Evolutionary conservation across 2,329 filamentous ascomycete genomes (phyloP), one percentile per base, ranked within the genome.

Genomic region (Coniochaeta sp.): DNA sequence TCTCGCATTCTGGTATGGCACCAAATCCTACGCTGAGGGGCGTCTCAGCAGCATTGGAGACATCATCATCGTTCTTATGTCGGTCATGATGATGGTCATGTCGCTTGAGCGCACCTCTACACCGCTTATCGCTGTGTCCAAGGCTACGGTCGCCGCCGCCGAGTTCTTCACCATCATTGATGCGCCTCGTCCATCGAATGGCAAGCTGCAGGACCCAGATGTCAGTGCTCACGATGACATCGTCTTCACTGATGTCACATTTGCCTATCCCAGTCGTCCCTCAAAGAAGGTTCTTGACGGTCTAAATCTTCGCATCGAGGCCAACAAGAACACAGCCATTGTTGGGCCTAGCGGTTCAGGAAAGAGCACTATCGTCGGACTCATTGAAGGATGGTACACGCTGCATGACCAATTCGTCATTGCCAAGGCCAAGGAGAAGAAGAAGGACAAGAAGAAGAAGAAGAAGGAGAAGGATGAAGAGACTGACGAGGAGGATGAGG

Each of bases 311-410:
- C 70, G 65, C 0, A 79, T 89, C 51, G 72, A 79, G 53, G 74
- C 79, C 7, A 83, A 84, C 18, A 86, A 87, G 60, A 77, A 84
- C 2, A 89, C 85, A 1, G 87, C 87, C 2, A 84, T 91, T 16
- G 86, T 91, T 18, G 87, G 87, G 0, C 79, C 85, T 0, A 87
- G 83, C 2, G 87, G 87, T 0, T 83, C 79, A 4, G 87, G 87
- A 0, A 91, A 91, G 64, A 87, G 82, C 49, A 91, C 87, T 0
- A 81, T 90, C 24, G 80, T 89, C 1, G 85, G 83, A 0, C 68
- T 91, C 2, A 71, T 90, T 3, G 82, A 90, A 61, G 73, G 85
- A 28, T 90, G 85, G 84, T 90, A 90, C 61, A 79, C 81, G 2
- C 70, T 86, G 1, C 70, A 76, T 31, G 71, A 77, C 6, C 75